These are phyloP conservation scores for Amanita molliuscula DNA, from an alignment of 768 basidiomycete species.

Conservation along the genomic window DNA sequence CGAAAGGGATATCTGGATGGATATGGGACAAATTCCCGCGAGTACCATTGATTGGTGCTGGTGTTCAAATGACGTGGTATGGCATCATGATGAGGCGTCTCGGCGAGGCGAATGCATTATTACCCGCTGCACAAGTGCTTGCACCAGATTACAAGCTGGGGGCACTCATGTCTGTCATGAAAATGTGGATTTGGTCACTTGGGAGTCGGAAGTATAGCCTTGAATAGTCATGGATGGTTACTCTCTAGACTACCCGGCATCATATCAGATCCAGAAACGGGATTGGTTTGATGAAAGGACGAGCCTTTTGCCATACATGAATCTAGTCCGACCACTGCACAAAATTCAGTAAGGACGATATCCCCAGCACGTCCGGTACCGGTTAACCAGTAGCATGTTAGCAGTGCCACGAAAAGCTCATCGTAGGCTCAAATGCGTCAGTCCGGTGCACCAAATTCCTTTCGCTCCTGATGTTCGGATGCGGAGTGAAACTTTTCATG, in stretches of 20 bases:
- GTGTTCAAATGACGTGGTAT: slow-evolving; percentile 60
- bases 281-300: not conserved
- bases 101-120: slow-evolving; percentile 16
- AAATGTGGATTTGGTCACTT: slow-evolving; percentile 39
- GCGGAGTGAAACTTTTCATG: no score
- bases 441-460: no score
- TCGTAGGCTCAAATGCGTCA: no score
- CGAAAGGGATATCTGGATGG: slow-evolving; percentile 14
- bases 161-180: slow-evolving; percentile 25
- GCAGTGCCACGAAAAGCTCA: no score
- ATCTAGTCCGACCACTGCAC: not conserved
- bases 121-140: slow-evolving; percentile 5
- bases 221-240: not conserved
- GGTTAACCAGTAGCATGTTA: no score
- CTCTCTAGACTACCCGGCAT: not conserved
- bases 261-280: not conserved
- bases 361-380: no score
- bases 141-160: slow-evolving; percentile 19
- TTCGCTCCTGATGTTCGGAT: no score
- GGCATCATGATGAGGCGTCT: slow-evolving; percentile 43
- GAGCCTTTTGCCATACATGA: no score
- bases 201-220: not conserved
- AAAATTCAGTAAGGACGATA: no score
- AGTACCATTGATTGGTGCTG: slow-evolving; percentile 57
- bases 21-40: slow-evolving; percentile 26